These are phyloP conservation scores for Cordyceps tenuipes DNA, from an alignment of 2,329 filamentous ascomycete genomes.

Conservation along the genomic window DNA sequence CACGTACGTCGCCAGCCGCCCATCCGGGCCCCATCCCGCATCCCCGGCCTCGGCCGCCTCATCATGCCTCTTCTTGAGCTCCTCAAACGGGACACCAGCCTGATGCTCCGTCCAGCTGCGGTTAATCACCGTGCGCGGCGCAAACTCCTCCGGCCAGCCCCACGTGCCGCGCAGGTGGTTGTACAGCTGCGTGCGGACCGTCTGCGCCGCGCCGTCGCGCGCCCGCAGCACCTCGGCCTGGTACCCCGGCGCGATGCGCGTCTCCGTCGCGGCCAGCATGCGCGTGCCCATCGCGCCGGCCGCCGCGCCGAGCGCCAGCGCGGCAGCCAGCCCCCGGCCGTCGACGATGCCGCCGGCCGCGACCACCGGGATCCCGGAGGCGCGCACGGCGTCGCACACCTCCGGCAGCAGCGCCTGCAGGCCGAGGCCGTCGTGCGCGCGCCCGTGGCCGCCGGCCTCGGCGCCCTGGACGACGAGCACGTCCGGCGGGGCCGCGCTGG, in stretches of 20 bases:
- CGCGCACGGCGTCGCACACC: constrained; percentile 31
- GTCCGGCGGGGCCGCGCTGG: constrained; percentile 31
- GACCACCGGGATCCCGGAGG: constrained; percentile 33
- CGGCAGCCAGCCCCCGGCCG: constrained; percentile 41
- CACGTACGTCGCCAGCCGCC: constrained; percentile 42
- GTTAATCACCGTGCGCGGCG: constrained; percentile 33
- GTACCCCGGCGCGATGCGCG: constrained; percentile 32
- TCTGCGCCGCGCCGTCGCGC: constrained; percentile 29
- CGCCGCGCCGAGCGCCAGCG: constrained; percentile 40
- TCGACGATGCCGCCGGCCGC: constrained; percentile 47
- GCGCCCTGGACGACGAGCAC: constrained; percentile 44
- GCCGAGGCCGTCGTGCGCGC: constrained; percentile 33
- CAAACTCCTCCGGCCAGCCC: constrained; percentile 34
- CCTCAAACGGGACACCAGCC: constrained; percentile 32
- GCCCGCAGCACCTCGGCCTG: constrained; percentile 34
- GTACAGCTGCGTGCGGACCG: constrained; percentile 35
- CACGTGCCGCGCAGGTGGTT: constrained; percentile 35
- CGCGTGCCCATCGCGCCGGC: constrained; percentile 56
- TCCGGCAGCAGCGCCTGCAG: constrained; percentile 43
- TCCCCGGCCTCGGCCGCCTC: constrained; percentile 31
- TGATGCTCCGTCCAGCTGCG: constrained; percentile 29
- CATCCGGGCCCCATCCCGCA: constrained; percentile 37
- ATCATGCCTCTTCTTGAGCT: constrained; percentile 35
- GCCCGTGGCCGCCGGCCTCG: constrained; percentile 47
- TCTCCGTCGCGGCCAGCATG: constrained; percentile 44